Evolutionary conservation across 495 filamentous ascomycete genomes (phyloP).

Genomic region (Xylaria bambusicola): DNA sequence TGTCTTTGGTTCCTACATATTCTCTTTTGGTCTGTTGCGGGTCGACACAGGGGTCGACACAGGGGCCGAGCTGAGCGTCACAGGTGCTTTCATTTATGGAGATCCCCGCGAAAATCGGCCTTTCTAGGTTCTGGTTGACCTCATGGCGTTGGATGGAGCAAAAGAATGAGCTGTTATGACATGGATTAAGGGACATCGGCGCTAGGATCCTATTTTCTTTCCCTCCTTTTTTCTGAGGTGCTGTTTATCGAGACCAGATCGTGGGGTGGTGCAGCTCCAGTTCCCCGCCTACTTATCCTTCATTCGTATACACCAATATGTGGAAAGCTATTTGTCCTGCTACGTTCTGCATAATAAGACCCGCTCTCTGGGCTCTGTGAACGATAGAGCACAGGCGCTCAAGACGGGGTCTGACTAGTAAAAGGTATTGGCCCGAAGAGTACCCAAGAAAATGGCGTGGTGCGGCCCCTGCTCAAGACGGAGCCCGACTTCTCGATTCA

Average conservation of each 20-base stretch:
- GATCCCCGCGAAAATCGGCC: constrained; percentile 11
- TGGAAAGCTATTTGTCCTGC: background rate
- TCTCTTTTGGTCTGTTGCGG: background rate
- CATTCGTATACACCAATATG: background rate
- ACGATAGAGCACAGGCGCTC: background rate
- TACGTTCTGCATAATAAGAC: background rate
- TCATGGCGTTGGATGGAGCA: constrained; percentile 14
- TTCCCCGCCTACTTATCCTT: constrained; percentile 2
- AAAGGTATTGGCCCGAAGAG: constrained; percentile 12
- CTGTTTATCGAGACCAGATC: constrained; percentile 6
- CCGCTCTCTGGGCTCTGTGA: constrained; percentile 5
- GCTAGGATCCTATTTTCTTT: constrained; percentile 7
- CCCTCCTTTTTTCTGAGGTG: too few relatives aligned
- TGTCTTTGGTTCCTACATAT: constrained; percentile 2
- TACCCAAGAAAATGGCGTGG: background rate
- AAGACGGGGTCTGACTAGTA: constrained; percentile 10
- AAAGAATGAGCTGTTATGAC: background rate
- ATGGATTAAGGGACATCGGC: constrained; percentile 7
- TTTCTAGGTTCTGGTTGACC: background rate
- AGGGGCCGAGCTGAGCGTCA: constrained; percentile 2
- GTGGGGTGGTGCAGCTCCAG: constrained; percentile 6
- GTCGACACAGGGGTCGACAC: background rate
- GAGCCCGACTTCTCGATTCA: background rate
- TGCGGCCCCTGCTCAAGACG: constrained; percentile 1
- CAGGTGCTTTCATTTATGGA: constrained; percentile 12